Evolutionary conservation across 1,139 yeast species (phyloP).

Genomic region (Kurtzmaniella quercitrusa): DNA sequence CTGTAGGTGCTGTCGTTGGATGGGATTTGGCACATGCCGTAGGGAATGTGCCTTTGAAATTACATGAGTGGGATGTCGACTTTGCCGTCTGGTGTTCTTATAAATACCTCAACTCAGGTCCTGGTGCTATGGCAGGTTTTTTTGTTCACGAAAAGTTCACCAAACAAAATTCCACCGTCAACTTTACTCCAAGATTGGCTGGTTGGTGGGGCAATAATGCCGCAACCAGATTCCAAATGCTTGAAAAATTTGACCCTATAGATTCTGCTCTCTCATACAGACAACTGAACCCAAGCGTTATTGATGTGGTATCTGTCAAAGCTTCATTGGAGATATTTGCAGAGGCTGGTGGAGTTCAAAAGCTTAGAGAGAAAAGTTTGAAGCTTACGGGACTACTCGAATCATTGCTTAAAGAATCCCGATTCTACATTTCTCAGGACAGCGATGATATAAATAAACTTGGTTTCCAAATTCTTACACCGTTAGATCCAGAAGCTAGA

Average conservation of each 20-base stretch:
- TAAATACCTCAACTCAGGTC: conserved; percentile 88
- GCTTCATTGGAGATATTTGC: conserved; percentile 63
- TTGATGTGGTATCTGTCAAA: conserved; percentile 70
- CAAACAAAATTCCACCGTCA: conserved; percentile 24
- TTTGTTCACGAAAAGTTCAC: conserved; percentile 61
- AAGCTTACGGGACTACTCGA: conserved; percentile 57
- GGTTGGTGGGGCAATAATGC: conserved; percentile 98
- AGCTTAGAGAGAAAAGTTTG: conserved; percentile 54
- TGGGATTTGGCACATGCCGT: conserved; percentile 97
- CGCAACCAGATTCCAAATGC: conserved; percentile 70
- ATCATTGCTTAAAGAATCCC: conserved; percentile 37
- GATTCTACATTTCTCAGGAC: conserved; percentile 38
- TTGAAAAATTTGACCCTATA: conserved; percentile 73
- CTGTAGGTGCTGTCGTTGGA: conserved; percentile 60
- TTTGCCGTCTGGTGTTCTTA: conserved; percentile 95
- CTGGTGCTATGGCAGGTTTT: conserved; percentile 86
- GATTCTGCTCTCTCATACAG: conserved; percentile 81
- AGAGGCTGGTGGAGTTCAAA: conserved; percentile 59
- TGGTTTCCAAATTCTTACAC: conserved; percentile 73
- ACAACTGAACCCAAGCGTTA: conserved; percentile 89
- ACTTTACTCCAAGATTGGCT: conserved; percentile 65
- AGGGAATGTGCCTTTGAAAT: conserved; percentile 71
- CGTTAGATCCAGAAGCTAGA: conserved; percentile 50
- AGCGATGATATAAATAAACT: conserved; percentile 18
- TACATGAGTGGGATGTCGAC: conserved; percentile 89